phyloP scores from a whole-genome alignment of 1,284 basidiomycete species.

The Cutaneotrichosporon sp. region DNA sequence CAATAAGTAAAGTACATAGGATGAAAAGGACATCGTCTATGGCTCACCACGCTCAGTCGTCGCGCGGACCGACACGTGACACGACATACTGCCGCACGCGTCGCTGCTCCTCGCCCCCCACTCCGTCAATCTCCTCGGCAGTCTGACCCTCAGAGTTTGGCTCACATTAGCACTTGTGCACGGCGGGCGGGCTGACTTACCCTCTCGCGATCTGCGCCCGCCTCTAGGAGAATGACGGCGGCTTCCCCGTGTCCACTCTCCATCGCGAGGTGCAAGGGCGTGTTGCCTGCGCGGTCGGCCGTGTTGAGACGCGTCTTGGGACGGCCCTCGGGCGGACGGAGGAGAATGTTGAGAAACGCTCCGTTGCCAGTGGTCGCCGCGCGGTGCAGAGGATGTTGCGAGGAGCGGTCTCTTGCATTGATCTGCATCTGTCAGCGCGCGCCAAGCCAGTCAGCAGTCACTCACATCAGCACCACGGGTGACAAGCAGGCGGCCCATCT shows the following conservation, averaged over 20 bases:
- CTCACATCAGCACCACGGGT: conserved; percentile 77
- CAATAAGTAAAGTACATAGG: too few relatives aligned
- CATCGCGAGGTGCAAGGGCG: conserved; percentile 91
- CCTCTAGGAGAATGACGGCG: conserved; percentile 82
- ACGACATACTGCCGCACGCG: conserved; percentile 66
- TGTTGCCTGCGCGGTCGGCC: conserved; percentile 80
- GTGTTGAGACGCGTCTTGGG: conserved; percentile 80
- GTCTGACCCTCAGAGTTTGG: conserved; percentile 73
- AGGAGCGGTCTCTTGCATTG: conserved; percentile 84
- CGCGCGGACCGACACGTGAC: conserved; percentile 42
- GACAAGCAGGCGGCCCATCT: conserved; percentile 84
- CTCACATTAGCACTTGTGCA: conserved; percentile 48
- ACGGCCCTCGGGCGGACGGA: conserved; percentile 66
- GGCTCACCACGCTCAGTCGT: conserved; percentile 25
- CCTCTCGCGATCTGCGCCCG: conserved; percentile 81
- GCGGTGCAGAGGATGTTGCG: conserved; percentile 83
- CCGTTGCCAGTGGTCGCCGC: conserved; percentile 90
- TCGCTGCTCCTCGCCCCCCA: conserved; percentile 79
- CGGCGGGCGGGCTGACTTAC: conserved; percentile 53
- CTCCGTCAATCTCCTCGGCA: conserved; percentile 78
- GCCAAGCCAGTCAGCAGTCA: background rate
- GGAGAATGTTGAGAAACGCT: conserved; percentile 73
- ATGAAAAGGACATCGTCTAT: too few relatives aligned
- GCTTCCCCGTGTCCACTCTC: conserved; percentile 87
- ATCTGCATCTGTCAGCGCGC: conserved; percentile 56